These are phyloP conservation scores for Trichosporon coremiiforme DNA, from an alignment of 1,284 basidiomycete species.

Conservation along the genomic window DNA sequence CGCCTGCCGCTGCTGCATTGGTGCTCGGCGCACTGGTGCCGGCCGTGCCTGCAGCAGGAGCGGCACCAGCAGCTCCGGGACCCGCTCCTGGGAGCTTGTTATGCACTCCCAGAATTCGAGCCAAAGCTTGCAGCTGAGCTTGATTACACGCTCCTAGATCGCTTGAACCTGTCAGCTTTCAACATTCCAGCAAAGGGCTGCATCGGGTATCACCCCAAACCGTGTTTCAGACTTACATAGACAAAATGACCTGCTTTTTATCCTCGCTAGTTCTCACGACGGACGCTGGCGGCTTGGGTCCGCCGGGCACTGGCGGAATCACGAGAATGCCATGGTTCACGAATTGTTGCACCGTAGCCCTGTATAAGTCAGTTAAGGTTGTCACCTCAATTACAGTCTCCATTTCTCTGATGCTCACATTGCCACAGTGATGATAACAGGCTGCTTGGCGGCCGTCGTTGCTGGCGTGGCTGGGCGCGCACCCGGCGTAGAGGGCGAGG, in stretches of 20 bases:
- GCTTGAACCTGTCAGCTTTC: conserved; percentile 22
- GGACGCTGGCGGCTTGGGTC: conserved; percentile 40
- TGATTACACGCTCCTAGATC: conserved; percentile 39
- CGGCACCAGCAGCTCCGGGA: not conserved
- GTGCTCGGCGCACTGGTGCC: not conserved
- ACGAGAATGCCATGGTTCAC: conserved; percentile 30
- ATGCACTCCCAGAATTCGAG: conserved; percentile 43
- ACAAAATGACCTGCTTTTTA: conserved; percentile 40
- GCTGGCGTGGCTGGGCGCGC: conserved; percentile 5
- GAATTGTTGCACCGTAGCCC: conserved; percentile 27
- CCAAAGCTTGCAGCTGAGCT: conserved; percentile 39
- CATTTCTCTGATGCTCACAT: conserved; percentile 22
- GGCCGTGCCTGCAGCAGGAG: not conserved
- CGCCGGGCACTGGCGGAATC: conserved; percentile 30
- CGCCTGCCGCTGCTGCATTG: not conserved
- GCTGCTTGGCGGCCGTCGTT: conserved; percentile 14
- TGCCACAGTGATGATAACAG: conserved; percentile 31
- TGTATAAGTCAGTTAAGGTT: conserved; percentile 15
- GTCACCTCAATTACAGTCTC: conserved; percentile 7
- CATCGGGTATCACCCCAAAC: not conserved
- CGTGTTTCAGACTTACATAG: conserved; percentile 38
- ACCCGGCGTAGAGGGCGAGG: not conserved
- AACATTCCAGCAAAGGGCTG: not conserved
- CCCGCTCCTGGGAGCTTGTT: conserved; percentile 26
- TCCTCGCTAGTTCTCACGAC: conserved; percentile 44